These are phyloP conservation scores for Diplodia corticola DNA, from an alignment of 2,329 filamentous ascomycete species.

Conservation along the genomic window DNA sequence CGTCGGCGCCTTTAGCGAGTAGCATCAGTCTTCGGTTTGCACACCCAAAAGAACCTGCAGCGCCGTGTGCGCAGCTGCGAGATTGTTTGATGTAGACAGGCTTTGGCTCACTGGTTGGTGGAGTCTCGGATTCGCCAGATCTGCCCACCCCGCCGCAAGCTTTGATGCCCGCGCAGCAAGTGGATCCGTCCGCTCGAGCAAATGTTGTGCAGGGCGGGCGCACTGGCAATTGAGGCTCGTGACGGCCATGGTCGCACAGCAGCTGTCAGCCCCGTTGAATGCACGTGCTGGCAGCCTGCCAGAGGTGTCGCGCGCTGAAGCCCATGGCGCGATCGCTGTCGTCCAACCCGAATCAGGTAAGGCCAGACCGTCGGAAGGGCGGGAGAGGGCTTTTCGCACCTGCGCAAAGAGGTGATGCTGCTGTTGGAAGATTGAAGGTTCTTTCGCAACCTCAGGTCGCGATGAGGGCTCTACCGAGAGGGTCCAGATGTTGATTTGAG, in stretches of 20 bases:
- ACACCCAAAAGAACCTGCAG: conserved; percentile 19
- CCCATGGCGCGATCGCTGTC: background rate
- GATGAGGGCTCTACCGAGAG: background rate
- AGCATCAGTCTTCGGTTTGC: conserved; percentile 16
- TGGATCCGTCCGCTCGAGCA: conserved; percentile 20
- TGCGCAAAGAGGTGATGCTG: background rate
- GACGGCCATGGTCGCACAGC: conserved; percentile 17
- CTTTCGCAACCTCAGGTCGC: background rate
- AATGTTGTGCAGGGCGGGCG: conserved; percentile 15
- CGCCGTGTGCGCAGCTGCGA: conserved; percentile 18
- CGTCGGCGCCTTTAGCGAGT: conserved; percentile 22
- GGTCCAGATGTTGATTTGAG: background rate
- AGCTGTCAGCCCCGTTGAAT: conserved; percentile 15
- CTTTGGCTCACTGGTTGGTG: conserved; percentile 14
- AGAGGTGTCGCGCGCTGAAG: background rate
- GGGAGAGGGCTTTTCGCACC: background rate
- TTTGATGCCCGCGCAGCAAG: conserved; percentile 21
- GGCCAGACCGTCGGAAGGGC: background rate
- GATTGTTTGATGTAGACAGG: conserved; percentile 17
- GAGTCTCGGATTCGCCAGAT: conserved; percentile 4
- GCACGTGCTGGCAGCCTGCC: conserved; percentile 5
- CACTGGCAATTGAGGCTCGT: conserved; percentile 20
- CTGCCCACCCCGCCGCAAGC: conserved; percentile 17
- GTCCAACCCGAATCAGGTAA: background rate
- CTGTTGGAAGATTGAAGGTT: background rate